These are phyloP conservation scores for Erodium maritimum DNA, from an alignment of 345 rosid species.

Conservation along the genomic window DNA sequence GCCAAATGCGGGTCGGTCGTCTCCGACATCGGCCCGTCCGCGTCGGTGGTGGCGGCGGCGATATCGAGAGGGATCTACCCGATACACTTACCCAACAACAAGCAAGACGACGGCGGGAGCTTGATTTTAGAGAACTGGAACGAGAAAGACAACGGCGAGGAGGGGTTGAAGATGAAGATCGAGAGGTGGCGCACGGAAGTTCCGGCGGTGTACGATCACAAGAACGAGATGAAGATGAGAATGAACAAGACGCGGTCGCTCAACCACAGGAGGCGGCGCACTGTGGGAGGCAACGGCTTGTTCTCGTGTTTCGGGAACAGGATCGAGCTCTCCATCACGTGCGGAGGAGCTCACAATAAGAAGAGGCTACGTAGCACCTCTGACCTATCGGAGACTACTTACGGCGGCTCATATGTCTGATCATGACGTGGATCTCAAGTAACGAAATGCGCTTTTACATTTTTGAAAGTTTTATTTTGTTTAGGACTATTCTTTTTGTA, in stretches of 20 bases:
- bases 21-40: slow-evolving; percentile 84
- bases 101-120: slow-evolving; percentile 19
- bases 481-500: no score
- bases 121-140: slow-evolving; percentile 47
- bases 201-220: slow-evolving; percentile 20
- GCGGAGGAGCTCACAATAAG: slow-evolving; percentile 41
- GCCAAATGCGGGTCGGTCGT: slow-evolving; percentile 4
- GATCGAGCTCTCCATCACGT: slow-evolving; percentile 69
- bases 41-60: slow-evolving; percentile 91
- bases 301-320: slow-evolving; percentile 87
- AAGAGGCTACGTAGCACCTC: slow-evolving; percentile 10
- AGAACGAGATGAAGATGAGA: slow-evolving; percentile 13
- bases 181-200: slow-evolving; percentile 63
- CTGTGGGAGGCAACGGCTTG: slow-evolving; percentile 24
- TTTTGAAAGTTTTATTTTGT: no score
- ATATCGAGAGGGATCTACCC: slow-evolving; percentile 71
- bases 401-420: no score
- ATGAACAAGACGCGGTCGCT: slow-evolving; percentile 3
- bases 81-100: slow-evolving; percentile 1
- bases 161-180: slow-evolving; percentile 44
- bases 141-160: slow-evolving; percentile 24
- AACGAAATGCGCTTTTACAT: no score
- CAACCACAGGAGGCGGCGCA: slow-evolving; percentile 7
- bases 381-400: no score
- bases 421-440: no score